Conservation (phyloP, 2,329 filamentous ascomycete genomes). For the Aspergillus aculeatinus region DNA sequence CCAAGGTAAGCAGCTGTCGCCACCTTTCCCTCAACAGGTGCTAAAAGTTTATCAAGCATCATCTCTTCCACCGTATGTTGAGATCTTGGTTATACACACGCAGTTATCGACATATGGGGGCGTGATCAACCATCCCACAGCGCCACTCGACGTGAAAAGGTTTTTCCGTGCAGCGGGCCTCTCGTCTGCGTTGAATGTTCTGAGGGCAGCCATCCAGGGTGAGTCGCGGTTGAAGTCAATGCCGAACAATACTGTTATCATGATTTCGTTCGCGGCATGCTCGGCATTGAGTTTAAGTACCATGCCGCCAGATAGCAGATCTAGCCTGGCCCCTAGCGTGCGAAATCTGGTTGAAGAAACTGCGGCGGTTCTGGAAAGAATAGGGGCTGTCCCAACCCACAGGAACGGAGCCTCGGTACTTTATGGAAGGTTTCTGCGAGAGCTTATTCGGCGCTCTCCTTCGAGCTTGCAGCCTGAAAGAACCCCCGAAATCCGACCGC, state of each 20-base stretch:
- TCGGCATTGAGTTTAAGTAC: constrained; percentile 66
- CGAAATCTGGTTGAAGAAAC: constrained; percentile 66
- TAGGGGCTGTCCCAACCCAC: constrained; percentile 65
- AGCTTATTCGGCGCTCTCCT: constrained; percentile 45
- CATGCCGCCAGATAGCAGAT: constrained; percentile 55
- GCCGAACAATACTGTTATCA: constrained; percentile 76
- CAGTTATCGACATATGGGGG: constrained; percentile 71
- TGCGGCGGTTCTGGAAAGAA: constrained; percentile 66
- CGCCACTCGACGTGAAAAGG: constrained; percentile 67
- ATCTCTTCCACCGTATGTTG: constrained; percentile 67
- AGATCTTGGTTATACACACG: constrained; percentile 71
- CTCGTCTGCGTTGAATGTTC: constrained; percentile 70
- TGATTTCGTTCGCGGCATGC: constrained; percentile 74
- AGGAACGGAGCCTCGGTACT: constrained; percentile 65
- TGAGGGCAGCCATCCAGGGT: constrained; percentile 71
- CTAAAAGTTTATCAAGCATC: constrained; percentile 46
- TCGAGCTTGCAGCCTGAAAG: constrained; percentile 19
- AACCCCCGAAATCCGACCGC: constrained; percentile 11
- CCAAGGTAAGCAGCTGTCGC: constrained; percentile 41
- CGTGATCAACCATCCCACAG: constrained; percentile 72
- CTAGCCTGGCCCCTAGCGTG: constrained; percentile 62
- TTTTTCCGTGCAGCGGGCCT: constrained; percentile 72
- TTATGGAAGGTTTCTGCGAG: constrained; percentile 57
- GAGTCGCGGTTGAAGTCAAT: constrained; percentile 69
- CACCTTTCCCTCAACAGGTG: constrained; percentile 22